Conservation (phyloP, 257 asterid genomes). For the Jasminum sambac region DNA sequence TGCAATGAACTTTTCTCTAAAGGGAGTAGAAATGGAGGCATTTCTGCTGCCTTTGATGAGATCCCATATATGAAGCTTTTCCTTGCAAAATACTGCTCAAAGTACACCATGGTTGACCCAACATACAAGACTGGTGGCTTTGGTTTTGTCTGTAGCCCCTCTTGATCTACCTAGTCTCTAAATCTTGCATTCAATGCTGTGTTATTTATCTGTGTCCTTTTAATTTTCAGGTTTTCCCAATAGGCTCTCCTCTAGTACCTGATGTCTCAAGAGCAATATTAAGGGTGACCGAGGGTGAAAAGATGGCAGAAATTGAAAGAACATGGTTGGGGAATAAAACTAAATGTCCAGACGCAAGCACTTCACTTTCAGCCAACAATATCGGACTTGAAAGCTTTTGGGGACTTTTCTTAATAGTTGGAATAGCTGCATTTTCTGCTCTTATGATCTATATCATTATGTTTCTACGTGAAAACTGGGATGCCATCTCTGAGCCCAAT, state of each 20-base stretch:
- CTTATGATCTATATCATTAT: conserved; percentile 10
- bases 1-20: conserved; percentile 22
- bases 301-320: conserved; percentile 5
- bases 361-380: conserved; percentile 23
- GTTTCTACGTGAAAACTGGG: conserved; percentile 22
- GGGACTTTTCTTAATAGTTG: conserved; percentile 32
- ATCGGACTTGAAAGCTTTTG: conserved; percentile 32
- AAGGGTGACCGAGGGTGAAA: not conserved
- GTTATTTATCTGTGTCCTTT: not conserved
- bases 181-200: not conserved
- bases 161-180: not conserved
- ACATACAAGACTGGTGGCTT: conserved; percentile 36
- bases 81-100: conserved; percentile 28
- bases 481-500: conserved; percentile 1
- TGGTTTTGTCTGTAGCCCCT: conserved; percentile 35
- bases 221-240: conserved; percentile 18
- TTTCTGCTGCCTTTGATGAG: conserved; percentile 41
- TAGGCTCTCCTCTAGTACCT: conserved; percentile 21
- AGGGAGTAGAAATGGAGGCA: conserved; percentile 36
- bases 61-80: conserved; percentile 38
- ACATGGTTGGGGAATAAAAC: conserved; percentile 6
- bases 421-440: conserved; percentile 22
- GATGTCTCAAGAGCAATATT: conserved; percentile 21
- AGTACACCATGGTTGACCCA: conserved; percentile 33
- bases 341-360: not conserved